phyloP scores from a whole-genome alignment of 2,329 filamentous ascomycete genomes.

The Pestalotiopsis sp. region DNA sequence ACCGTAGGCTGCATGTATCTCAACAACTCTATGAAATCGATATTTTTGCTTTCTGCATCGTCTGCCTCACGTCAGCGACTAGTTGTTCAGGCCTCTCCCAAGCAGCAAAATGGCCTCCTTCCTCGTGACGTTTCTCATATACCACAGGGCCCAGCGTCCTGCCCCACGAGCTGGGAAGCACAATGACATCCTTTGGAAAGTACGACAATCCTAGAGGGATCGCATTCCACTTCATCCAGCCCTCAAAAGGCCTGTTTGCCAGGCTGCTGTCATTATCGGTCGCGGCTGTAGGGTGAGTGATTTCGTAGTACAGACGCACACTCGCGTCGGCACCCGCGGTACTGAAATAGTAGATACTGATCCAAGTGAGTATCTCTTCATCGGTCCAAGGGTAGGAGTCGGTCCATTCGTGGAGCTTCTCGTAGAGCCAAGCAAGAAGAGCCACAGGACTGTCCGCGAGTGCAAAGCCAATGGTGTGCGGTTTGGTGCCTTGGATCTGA shows the following conservation, averaged over 20 bases:
- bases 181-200: conserved; percentile 60
- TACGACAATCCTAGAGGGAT: conserved; percentile 48
- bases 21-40: too few species aligned
- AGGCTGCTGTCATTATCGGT: conserved; percentile 22
- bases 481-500: conserved; percentile 65
- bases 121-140: conserved; percentile 51
- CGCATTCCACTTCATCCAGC: conserved; percentile 27
- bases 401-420: conserved; percentile 79
- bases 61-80: conserved; percentile 53
- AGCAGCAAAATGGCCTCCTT: conserved; percentile 64
- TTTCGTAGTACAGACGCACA: conserved; percentile 74
- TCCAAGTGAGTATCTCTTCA: conserved; percentile 76
- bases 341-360: conserved; percentile 74
- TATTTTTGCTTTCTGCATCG: conserved; percentile 33
- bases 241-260: conserved; percentile 21
- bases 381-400: conserved; percentile 74
- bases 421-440: conserved; percentile 77
- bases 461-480: conserved; percentile 72
- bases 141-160: conserved; percentile 62
- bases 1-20: too few species aligned
- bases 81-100: conserved; percentile 59
- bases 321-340: conserved; percentile 68
- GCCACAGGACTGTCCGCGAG: conserved; percentile 72
- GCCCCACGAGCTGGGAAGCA: conserved; percentile 58
- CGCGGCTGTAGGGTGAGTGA: conserved; percentile 36